Percentiles rank a stretch among this genome's conserved stretches.
Evolutionary conservation across 129 eudicot species (phyloP).

Genomic region (Arctium minus): DNA sequence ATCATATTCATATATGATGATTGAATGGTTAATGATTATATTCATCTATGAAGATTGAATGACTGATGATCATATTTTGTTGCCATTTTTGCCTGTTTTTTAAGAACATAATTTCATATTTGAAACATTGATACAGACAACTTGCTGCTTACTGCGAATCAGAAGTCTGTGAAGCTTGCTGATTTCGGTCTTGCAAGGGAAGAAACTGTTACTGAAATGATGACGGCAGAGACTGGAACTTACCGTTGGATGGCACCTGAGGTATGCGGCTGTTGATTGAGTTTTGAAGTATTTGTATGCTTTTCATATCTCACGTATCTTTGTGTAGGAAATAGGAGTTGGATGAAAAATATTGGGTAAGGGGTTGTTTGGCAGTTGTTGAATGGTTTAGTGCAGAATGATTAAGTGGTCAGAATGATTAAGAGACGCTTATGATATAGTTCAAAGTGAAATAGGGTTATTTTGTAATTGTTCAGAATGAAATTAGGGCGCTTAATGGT

Average conservation of each 20-base stretch:
- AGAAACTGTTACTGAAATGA: conserved; percentile 96
- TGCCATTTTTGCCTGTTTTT: background rate
- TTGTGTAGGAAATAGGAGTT: background rate
- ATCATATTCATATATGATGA: background rate
- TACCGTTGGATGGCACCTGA: conserved; percentile 99
- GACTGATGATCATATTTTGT: background rate
- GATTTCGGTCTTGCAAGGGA: conserved; percentile 99
- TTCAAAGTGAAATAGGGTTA: no score
- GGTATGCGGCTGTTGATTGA: conserved; percentile 39
- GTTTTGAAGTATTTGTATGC: background rate
- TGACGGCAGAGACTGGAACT: conserved; percentile 99
- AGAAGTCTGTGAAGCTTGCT: conserved; percentile 94
- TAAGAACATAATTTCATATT: background rate
- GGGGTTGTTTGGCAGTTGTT: no score
- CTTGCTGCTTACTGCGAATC: conserved; percentile 86
- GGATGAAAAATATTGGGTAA: background rate
- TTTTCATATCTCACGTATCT: background rate
- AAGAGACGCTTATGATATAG: no score
- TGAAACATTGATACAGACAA: conserved; percentile 61
- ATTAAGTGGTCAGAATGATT: no score
- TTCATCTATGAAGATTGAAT: background rate
- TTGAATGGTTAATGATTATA: background rate
- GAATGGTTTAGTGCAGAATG: no score
- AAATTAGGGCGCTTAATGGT: no score
- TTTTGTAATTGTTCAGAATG: no score